Base-by-base conservation (phyloP, 352 stramenopile genomes). In the Globisporangium paddicum region DNA sequence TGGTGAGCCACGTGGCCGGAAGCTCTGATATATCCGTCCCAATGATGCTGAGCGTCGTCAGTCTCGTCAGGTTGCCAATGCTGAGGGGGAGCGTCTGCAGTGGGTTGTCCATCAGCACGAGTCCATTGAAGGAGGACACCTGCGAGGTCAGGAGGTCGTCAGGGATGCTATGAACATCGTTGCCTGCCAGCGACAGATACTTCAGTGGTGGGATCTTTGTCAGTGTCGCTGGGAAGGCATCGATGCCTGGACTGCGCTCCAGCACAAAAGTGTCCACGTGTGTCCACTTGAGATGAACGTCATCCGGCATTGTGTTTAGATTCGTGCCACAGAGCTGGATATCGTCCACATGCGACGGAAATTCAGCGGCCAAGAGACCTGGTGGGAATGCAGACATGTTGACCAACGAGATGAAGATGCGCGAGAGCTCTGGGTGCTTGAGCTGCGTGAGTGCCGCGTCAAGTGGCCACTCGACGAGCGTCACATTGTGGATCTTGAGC, bases 401-500 rank as follows among this genome's bases (percentile, higher is more conserved):
- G 8, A 35, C 34, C 2, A 26, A 6, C 28, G 49, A 53, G 8
- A 60, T 19, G 41, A 55, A 65, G 28, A 65, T 45, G 32, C 28
- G 42, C 11, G 59, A 23, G 21, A 65, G 52, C 1, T 49, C 2
- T n/a, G 59, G 35, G n/a, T 65, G 41, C 8, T 35, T 18, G 5
- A 18, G 3, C n/a, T 53, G 9, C 2, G 59, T 65, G 30, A 65
- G 50, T 2, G 50, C 59, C 6, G 58, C 50, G 18, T 59, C 58
- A 18, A 47, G 40, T 1, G 25, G 21, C 59, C 59, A 65, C 11
- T 55, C 21, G 1, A 16, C 28, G 16, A 65, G 14, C 2, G 50
- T 60, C 14, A 28, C 26, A 21, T 65, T 60, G 41, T 55, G 44
- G 21, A 65, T 55, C 30, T 65, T 60, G 23, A 65, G 50, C 41